Conservation (phyloP, 805 yeast species). For the Kuraishia molischiana region DNA sequence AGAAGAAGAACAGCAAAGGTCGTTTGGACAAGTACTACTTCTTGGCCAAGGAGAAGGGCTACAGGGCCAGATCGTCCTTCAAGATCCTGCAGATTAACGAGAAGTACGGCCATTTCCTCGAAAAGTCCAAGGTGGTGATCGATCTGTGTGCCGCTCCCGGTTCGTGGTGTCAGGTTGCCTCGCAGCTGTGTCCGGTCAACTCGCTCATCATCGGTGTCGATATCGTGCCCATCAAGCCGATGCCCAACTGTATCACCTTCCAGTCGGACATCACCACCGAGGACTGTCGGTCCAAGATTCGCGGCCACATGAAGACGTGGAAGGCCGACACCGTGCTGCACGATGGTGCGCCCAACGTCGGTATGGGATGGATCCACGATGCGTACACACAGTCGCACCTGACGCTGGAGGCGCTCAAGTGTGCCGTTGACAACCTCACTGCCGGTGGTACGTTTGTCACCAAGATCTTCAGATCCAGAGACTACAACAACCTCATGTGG, state of each 20-base stretch:
- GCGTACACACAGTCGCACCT: constrained; percentile 97
- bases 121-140: constrained; percentile 89
- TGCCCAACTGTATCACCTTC: constrained; percentile 89
- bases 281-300: constrained; percentile 87
- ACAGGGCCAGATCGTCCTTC: constrained; percentile 97
- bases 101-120: constrained; percentile 91
- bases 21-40: constrained; percentile 97
- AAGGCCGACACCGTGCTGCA: constrained; percentile 96
- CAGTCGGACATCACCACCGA: constrained; percentile 97
- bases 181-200: constrained; percentile 84
- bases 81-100: constrained; percentile 92
- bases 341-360: constrained; percentile 99
- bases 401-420: constrained; percentile 83
- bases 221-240: constrained; percentile 93
- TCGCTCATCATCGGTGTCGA: constrained; percentile 97
- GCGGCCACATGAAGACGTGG: constrained; percentile 98
- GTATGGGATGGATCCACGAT: constrained; percentile 99
- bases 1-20: constrained; percentile 95
- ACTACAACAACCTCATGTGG: constrained; percentile 95
- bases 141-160: constrained; percentile 99
- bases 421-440: constrained; percentile 86
- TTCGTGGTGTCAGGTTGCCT: constrained; percentile 99
- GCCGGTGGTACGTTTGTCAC: constrained; percentile 96
- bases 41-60: constrained; percentile 96
- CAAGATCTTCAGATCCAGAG: constrained; percentile 96